These are phyloP conservation scores for Lumnitzera littorea DNA, from an alignment of 345 rosid species.

Conservation along the genomic window DNA sequence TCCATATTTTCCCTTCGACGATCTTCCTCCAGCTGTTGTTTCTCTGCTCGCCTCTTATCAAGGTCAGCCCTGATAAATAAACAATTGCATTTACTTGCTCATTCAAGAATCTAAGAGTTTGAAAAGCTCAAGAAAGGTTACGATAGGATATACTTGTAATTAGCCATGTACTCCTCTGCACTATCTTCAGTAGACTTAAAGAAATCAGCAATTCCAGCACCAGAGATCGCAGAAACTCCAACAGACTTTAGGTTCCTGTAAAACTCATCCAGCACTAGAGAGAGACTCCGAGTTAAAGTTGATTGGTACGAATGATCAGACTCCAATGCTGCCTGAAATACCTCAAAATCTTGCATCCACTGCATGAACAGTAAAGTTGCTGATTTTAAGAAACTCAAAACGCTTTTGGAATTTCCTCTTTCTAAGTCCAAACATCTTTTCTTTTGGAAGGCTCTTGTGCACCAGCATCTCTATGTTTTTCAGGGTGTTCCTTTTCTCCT, in stretches of 20 bases:
- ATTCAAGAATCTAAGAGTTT: not conserved
- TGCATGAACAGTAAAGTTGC: slow-evolving; percentile 3
- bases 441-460: no score
- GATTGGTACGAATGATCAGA: slow-evolving; percentile 19
- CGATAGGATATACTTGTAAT: slow-evolving; percentile 12
- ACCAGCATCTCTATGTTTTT: no score
- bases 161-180: slow-evolving; percentile 23
- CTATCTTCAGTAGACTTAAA: slow-evolving; percentile 18
- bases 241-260: slow-evolving; percentile 19
- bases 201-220: slow-evolving; percentile 19
- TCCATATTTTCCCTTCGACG: slow-evolving; percentile 15
- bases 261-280: slow-evolving; percentile 23
- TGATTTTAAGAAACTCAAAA: not conserved
- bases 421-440: no score
- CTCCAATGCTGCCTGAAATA: slow-evolving; percentile 17
- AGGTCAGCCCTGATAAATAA: slow-evolving; percentile 16
- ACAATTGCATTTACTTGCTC: not conserved
- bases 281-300: slow-evolving; percentile 16
- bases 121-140: not conserved
- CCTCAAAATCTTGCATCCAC: slow-evolving; percentile 22
- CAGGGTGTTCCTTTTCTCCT: no score
- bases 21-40: slow-evolving; percentile 16
- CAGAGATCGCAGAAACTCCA: slow-evolving; percentile 23
- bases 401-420: no score
- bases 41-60: slow-evolving; percentile 20